These are phyloP conservation scores for Monosporascus sp. DNA, from an alignment of 2,329 filamentous ascomycete species.

Conservation along the genomic window DNA sequence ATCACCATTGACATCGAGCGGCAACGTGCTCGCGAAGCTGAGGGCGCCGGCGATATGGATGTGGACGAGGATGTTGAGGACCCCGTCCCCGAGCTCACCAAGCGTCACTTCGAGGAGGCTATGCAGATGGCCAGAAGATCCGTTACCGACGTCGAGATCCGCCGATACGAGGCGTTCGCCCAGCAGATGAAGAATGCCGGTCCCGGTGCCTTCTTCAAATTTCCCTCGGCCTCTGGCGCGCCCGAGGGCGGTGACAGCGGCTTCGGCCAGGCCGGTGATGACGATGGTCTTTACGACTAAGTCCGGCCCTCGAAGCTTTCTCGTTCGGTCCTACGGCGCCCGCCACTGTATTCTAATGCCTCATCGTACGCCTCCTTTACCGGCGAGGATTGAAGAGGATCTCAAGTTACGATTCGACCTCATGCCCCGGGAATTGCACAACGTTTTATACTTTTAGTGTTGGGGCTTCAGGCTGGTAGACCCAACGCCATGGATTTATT, in stretches of 20 bases:
- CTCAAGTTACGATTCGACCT: not conserved
- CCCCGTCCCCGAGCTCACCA: slow-evolving; percentile 91
- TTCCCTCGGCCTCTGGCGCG: slow-evolving; percentile 73
- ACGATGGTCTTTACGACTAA: slow-evolving; percentile 97
- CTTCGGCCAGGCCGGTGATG: slow-evolving; percentile 84
- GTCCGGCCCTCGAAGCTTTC: slow-evolving; percentile 19
- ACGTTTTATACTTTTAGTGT: not conserved
- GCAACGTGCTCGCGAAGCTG: slow-evolving; percentile 82
- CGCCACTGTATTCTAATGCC: slow-evolving; percentile 43
- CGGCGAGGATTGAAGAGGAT: not conserved
- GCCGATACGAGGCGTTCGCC: slow-evolving; percentile 95
- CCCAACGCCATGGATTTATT: not conserved
- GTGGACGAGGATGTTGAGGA: slow-evolving; percentile 87
- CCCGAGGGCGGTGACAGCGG: slow-evolving; percentile 53
- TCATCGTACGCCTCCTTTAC: slow-evolving; percentile 15
- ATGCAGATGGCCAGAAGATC: slow-evolving; percentile 93
- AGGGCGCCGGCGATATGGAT: slow-evolving; percentile 73
- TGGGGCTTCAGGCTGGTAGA: slow-evolving; percentile 4
- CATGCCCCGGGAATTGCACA: not conserved
- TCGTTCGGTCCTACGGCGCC: slow-evolving; percentile 1
- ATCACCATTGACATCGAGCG: slow-evolving; percentile 87
- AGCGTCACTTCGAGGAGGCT: slow-evolving; percentile 96
- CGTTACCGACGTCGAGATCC: slow-evolving; percentile 94
- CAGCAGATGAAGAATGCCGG: slow-evolving; percentile 99
- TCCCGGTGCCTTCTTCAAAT: slow-evolving; percentile 96